These are phyloP conservation scores for Xylariomycetidae sp. DNA, from an alignment of 2,329 filamentous ascomycete species.

Conservation along the genomic window DNA sequence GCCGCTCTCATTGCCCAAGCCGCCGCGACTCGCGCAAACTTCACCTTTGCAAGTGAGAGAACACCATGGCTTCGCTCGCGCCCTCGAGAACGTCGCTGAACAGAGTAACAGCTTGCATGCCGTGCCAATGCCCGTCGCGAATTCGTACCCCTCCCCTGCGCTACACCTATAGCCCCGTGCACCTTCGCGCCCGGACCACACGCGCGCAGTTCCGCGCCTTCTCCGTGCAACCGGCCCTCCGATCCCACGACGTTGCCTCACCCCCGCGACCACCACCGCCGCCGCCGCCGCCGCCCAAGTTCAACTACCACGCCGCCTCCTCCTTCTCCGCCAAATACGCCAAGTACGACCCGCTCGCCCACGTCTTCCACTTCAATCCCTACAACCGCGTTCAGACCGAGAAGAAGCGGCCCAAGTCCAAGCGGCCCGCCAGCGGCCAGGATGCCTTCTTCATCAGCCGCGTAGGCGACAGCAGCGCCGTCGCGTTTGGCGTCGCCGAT, in stretches of 20 bases:
- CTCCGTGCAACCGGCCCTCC: constrained; percentile 17
- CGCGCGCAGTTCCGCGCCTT: constrained; percentile 16
- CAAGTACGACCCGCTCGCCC: constrained; percentile 59
- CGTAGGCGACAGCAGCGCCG: constrained; percentile 62
- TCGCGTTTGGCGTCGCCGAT: constrained; percentile 87
- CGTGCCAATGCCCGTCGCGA: constrained; percentile 9
- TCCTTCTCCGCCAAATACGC: constrained; percentile 70
- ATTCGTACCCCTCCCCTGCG: no score
- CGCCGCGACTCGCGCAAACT: constrained; percentile 12
- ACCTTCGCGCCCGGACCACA: constrained; percentile 7
- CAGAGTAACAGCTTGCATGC: constrained; percentile 15
- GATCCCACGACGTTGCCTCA: constrained; percentile 17
- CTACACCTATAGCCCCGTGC: constrained; percentile 5
- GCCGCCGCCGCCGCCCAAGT: constrained; percentile 26
- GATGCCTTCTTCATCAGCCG: constrained; percentile 92
- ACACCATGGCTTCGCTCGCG: constrained; percentile 21
- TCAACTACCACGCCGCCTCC: constrained; percentile 66
- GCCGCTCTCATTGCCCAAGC: constrained; percentile 9
- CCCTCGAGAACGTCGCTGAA: constrained; percentile 15
- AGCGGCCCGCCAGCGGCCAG: constrained; percentile 75
- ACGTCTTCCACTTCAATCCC: constrained; percentile 68
- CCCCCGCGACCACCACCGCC: no score
- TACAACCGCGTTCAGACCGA: constrained; percentile 52
- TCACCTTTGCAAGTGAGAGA: constrained; percentile 14
- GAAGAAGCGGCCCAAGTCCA: constrained; percentile 46